phyloP scores from a whole-genome alignment of 2,329 filamentous ascomycete species.

The Cladosporium oxysporum region DNA sequence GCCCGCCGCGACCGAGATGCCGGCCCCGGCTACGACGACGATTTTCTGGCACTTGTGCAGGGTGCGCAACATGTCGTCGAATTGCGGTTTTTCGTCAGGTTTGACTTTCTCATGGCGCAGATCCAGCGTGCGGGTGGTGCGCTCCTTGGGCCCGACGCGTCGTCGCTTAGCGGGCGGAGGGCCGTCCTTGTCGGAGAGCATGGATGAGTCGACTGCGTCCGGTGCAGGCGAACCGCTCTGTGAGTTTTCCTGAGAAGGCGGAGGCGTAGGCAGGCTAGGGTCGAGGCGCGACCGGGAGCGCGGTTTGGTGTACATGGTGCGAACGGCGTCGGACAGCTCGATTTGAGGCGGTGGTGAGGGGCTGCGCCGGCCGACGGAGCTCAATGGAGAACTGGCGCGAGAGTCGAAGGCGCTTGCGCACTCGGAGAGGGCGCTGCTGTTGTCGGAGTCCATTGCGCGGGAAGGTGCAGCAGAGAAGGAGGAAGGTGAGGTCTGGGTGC shows the following conservation, averaged over 20 bases:
- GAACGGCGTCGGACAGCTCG: slow-evolving; percentile 12
- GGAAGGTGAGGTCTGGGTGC: slow-evolving; percentile 19
- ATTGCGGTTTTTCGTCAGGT: slow-evolving; percentile 55
- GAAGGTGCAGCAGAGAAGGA: slow-evolving; percentile 13
- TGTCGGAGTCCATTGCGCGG: slow-evolving; percentile 22
- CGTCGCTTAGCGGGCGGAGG: slow-evolving; percentile 75
- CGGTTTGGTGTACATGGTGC: slow-evolving; percentile 17
- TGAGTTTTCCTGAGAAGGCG: slow-evolving; percentile 49
- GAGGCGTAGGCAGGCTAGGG: slow-evolving; percentile 29
- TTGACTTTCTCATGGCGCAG: slow-evolving; percentile 58
- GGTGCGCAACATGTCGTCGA: slow-evolving; percentile 71
- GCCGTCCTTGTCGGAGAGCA: slow-evolving; percentile 58
- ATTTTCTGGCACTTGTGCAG: slow-evolving; percentile 92
- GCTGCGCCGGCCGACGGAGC: slow-evolving; percentile 41
- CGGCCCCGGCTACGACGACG: slow-evolving; percentile 92
- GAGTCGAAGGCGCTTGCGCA: slow-evolving; percentile 11
- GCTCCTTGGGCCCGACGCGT: slow-evolving; percentile 66
- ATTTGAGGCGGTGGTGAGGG: slow-evolving; percentile 36
- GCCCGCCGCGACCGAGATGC: slow-evolving; percentile 94
- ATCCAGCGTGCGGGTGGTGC: slow-evolving; percentile 81
- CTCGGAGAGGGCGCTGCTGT: slow-evolving; percentile 7
- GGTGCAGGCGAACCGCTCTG: slow-evolving; percentile 49
- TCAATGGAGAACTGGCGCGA: slow-evolving; percentile 40
- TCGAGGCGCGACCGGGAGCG: slow-evolving; percentile 23
- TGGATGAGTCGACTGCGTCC: slow-evolving; percentile 46